phyloP scores from a whole-genome alignment of 257 asterid genomes.

The Lithospermum erythrorhizon region DNA sequence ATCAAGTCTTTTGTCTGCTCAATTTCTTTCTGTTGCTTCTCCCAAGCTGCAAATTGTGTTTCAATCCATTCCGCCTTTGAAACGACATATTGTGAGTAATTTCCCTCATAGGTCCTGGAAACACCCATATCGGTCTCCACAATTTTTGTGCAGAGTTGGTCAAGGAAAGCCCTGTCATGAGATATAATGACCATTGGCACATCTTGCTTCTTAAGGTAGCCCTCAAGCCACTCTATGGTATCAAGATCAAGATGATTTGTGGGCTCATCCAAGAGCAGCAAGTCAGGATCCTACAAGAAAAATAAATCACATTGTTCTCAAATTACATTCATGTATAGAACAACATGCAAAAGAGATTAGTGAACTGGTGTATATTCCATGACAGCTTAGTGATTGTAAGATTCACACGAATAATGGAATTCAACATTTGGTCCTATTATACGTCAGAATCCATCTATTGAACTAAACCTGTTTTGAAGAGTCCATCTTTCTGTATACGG shows the following conservation, averaged over 20 bases:
- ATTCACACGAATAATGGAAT: too few relatives aligned
- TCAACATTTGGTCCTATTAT: too few relatives aligned
- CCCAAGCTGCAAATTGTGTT: conserved; percentile 93
- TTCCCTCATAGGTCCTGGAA: conserved; percentile 76
- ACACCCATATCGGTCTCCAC: conserved; percentile 98
- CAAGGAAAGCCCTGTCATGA: conserved; percentile 96
- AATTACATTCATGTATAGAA: background rate
- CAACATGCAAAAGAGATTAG: background rate
- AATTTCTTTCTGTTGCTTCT: conserved; percentile 89
- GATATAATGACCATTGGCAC: conserved; percentile 99
- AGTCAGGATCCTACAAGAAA: conserved; percentile 69
- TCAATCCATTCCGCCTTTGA: conserved; percentile 78
- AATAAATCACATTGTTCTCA: background rate
- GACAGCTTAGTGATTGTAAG: background rate
- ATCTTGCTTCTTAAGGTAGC: conserved; percentile 79
- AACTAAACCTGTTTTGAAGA: too few relatives aligned
- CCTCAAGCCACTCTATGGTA: conserved; percentile 97
- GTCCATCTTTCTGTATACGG: too few relatives aligned
- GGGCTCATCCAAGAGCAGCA: conserved; percentile 89
- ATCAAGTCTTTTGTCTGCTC: conserved; percentile 71
- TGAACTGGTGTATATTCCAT: background rate
- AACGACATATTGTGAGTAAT: conserved; percentile 62
- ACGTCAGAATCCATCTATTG: too few relatives aligned
- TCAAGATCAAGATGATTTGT: conserved; percentile 98
- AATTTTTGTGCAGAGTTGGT: conserved; percentile 86